Evolutionary conservation across 352 stramenopile species (phyloP).

Genomic region (Saprolegnia parasitica): DNA sequence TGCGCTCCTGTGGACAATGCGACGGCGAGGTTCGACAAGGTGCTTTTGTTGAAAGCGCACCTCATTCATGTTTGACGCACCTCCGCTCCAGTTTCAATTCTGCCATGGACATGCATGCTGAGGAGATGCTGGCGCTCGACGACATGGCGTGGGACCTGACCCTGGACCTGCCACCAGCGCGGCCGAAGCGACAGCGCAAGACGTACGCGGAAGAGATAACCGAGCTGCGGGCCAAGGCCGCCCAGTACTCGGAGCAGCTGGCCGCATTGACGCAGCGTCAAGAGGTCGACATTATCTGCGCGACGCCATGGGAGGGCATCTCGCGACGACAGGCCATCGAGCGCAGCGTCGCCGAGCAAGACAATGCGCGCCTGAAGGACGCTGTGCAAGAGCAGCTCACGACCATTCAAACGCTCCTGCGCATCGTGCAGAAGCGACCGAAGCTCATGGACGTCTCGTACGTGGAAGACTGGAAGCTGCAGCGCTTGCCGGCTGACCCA

Average conservation of each 20-base stretch:
- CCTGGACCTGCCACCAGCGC: too few relatives aligned
- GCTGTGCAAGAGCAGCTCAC: neutral
- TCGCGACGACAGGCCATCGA: slow-evolving; percentile 14
- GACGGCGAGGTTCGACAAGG: too few relatives aligned
- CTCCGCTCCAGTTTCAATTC: neutral
- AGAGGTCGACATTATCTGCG: neutral
- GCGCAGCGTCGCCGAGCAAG: slow-evolving; percentile 2
- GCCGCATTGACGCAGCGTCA: neutral
- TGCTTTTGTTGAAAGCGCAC: neutral
- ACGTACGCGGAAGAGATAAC: neutral
- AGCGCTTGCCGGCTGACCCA: neutral
- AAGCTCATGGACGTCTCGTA: slow-evolving; percentile 11
- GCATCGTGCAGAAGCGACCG: slow-evolving; percentile 19
- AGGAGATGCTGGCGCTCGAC: too few relatives aligned
- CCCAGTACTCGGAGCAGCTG: neutral
- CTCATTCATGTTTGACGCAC: neutral
- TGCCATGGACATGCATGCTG: too few relatives aligned
- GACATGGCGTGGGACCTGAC: too few relatives aligned
- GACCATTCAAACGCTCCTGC: slow-evolving; percentile 1
- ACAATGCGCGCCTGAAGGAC: slow-evolving; percentile 9
- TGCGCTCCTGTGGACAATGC: too few relatives aligned
- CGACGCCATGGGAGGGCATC: neutral
- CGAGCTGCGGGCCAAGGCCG: neutral
- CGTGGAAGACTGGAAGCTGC: slow-evolving; percentile 11
- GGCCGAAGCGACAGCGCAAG: neutral